Evolutionary conservation across 768 basidiomycete species (phyloP), one percentile per base, ranked within the genome.

Genomic region (Dendrothele bispora): DNA sequence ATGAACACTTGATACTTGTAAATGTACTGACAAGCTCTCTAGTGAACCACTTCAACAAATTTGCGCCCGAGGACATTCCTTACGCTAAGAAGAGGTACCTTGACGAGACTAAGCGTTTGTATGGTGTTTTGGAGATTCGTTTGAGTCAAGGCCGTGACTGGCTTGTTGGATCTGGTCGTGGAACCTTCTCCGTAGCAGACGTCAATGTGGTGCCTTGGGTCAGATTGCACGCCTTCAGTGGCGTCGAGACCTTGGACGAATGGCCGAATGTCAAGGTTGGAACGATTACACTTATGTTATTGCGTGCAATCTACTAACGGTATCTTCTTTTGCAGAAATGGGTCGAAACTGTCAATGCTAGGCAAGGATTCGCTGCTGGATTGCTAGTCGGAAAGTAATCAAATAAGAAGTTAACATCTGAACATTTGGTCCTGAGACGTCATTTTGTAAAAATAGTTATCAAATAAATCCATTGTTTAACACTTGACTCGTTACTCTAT

Each of bases 91-190:
- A 81, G 54, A 83, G 91, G 43, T 95, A 90, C 66, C 55, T 72
- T 18, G 82, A 90, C 22, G 94, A 95, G 73, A 88, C 89, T 3
- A 83, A 80, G 56, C 80, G 94, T 21, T 74, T 95, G 18, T 93
- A 88, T 61, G 71, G 79, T n/a, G 93, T 95, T 3, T 77, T 95
- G 35, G 83, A 95, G 57, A 81, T 84, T 40, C 80, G 87, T 20
- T 77, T 95, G n/a, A 64, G 37, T 39, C 46, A 72, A 37, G 79
- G 73, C 43, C 79, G 87, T 15, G 90, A 93, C 32, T 95, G 77
- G 62, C 80, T 95, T 14, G 90, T 78, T 15, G 91, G 93, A n/a
- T 68, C 83, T 10, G 84, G 80, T 0, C 71, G 72, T 46, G 88
- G 87, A 21, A 83, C 79, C 55, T 80, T 76, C 60, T 81, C 75